Evolutionary conservation across 139 green algal species (phyloP).

Genomic region (Eudorina sp.): DNA sequence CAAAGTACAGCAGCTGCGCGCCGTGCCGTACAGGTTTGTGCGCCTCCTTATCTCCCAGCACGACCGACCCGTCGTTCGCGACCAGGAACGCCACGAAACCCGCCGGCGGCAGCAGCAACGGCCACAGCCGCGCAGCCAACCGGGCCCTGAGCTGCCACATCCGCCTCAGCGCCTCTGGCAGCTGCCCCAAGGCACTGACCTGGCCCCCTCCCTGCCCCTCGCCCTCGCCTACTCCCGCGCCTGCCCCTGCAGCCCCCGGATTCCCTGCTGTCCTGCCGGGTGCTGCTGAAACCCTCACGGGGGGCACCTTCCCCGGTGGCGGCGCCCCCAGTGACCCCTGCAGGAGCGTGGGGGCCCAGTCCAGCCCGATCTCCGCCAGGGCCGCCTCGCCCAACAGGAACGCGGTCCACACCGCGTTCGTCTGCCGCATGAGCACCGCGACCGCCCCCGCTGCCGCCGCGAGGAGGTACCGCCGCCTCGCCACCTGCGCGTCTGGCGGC

Average conservation of each 20-base stretch:
- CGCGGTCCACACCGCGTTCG: conserved; percentile 92
- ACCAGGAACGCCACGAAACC: conserved; percentile 86
- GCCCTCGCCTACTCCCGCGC: neutral
- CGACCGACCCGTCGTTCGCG: conserved; percentile 85
- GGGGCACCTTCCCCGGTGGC: too few relatives aligned
- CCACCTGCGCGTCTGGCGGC: too few relatives aligned
- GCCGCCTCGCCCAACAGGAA: conserved; percentile 72
- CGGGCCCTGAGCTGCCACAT: conserved; percentile 5
- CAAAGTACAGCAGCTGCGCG: conserved; percentile 89
- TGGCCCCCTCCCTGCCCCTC: neutral
- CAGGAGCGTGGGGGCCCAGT: neutral
- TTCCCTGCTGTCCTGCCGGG: neutral
- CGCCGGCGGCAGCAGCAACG: conserved; percentile 64
- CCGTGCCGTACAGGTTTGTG: conserved; percentile 81
- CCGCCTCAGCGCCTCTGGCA: neutral
- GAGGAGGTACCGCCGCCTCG: neutral
- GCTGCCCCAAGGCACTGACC: neutral
- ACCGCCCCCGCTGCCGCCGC: conserved; percentile 58
- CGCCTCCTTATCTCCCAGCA: conserved; percentile 84
- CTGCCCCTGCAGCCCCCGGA: neutral
- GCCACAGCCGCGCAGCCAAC: conserved; percentile 62
- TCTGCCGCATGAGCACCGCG: conserved; percentile 89
- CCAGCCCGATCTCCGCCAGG: conserved; percentile 30
- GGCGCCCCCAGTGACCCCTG: too few relatives aligned
- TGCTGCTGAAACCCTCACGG: neutral